Evolutionary conservation across 371 early-diverging fungal species (phyloP), one percentile per base, ranked within the genome.

Genomic region (Gilbertella persicaria): DNA sequence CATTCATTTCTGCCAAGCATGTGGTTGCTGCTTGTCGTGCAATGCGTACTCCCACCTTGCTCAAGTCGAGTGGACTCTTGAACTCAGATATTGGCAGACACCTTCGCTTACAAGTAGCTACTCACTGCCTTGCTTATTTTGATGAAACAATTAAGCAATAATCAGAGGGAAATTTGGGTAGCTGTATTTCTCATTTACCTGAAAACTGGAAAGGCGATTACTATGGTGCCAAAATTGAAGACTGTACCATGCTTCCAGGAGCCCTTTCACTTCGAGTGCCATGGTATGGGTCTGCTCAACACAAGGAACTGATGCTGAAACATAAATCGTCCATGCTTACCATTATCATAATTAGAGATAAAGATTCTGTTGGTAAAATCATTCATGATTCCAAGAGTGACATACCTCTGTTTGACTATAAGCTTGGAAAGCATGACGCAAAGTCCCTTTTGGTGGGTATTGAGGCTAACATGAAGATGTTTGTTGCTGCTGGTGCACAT

Each of bases 81-180:
- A 88, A 88, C 66, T 71, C 71, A 55, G 58, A 88, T 62, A 84
- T 91, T 69, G 91, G 91, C 16, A 55, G 65, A n/a, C 57, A 87
- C 52, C 65, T 90, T 14, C 63, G 69, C 33, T 55, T 87, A 17
- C 90, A 91, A 52, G 90, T 90, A 17, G 45, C 70, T 21, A 69
- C 71, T 19, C 2, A 12, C 2, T 33, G 33, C 10, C 3, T 33
- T 49, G 65, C 59, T n/a, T 85, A 82, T 59, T 72, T 70, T 44
- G 75, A 85, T n/a, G 60, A 74, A 16, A 50, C 59, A 8, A 52
- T 84, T 21, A 60, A 82, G 19, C 68, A 75, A 8, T 73, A 64
- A 49, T 33, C 33, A 2, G 38, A 70, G 30, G 87, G 87, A 6
- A 60, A 78, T 10, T 84, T 85, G 50, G 73, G 85, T 76, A 85